phyloP scores from a whole-genome alignment of 306 rosid species.

The barrel medic (Medicago truncatula) region DNA sequence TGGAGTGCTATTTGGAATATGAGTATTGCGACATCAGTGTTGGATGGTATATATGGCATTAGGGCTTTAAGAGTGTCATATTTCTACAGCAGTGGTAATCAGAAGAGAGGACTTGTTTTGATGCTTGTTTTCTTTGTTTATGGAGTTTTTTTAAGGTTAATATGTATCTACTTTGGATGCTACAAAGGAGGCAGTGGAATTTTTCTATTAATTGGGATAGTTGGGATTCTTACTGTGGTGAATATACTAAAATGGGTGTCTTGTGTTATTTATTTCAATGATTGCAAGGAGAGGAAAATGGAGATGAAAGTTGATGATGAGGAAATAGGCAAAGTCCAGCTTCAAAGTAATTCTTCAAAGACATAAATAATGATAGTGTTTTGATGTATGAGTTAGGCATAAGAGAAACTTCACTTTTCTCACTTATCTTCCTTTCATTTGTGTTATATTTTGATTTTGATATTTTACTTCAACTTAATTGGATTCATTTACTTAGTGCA shows the following conservation, averaged over 20 bases:
- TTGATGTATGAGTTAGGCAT: neutral
- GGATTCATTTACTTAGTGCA: no score
- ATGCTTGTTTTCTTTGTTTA: constrained; percentile 61
- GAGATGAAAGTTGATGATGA: constrained; percentile 53
- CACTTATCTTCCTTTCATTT: no score
- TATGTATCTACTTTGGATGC: constrained; percentile 50
- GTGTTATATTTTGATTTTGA: no score
- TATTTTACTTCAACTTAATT: no score
- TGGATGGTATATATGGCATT: no score
- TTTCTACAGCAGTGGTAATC: constrained; percentile 52
- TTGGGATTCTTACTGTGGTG: constrained; percentile 40
- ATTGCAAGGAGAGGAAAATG: constrained; percentile 50
- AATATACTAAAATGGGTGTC: constrained; percentile 66
- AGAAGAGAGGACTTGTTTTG: constrained; percentile 52
- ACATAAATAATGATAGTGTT: neutral
- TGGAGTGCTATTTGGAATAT: no score
- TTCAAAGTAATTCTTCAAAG: constrained; percentile 40
- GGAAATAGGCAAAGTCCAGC: constrained; percentile 38
- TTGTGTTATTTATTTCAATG: constrained; percentile 56
- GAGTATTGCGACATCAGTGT: no score
- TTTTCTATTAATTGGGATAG: constrained; percentile 43
- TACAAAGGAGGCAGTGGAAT: constrained; percentile 45
- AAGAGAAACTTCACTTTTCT: neutral
- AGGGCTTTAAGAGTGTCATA: constrained; percentile 34
- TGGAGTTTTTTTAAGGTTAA: constrained; percentile 52